Evolutionary conservation across 306 rosid species (phyloP), one percentile per base, ranked within the genome.

Genomic region (Fragaria iinumae): DNA sequence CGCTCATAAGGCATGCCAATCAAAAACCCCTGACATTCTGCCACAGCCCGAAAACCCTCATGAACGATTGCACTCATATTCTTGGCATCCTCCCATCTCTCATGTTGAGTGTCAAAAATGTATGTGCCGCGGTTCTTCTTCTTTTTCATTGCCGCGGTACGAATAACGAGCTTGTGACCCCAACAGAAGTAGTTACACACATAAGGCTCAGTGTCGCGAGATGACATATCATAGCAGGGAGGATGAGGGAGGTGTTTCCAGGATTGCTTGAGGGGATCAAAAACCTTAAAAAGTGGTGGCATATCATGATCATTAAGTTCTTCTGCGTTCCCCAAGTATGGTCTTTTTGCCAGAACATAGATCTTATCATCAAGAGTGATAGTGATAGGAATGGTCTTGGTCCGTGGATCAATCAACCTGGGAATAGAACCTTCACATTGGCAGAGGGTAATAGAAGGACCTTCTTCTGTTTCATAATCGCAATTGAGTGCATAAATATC

Each of bases 321-420:
- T 55, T 55, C 62, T 8, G 62, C 62, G 27, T 55, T 29, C 62
- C 27, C 62, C 5, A 55, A n/a, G 29, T 55, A 55, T n/a, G 62
- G 62, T 55, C 62, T n/a, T 55, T 8, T 55, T n/a, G 29, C 62
- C 29, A 67, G 18, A 67, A 67, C 52, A 41, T 67, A 43, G 53
- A 21, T 67, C 47, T 67, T 21, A 1, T 3, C 72, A 0, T 43
- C 53, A 21, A 67, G 49, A 11, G 47, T 23, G 32, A 21, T 1
- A 1, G 27, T 41, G 50, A 43, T n/a, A 39, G 45, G 53, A 39
- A 67, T 43, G 34, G 47, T 41, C 20, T 25, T 2, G 10, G 62
- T 55, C 62, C 27, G 25, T 53, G 32, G 71, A 67, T 41, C 72
- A 67, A 67, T 67, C 71, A 67, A 67, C 0, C 71, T 67, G 32